These are phyloP conservation scores for Trametes coccinea DNA, from an alignment of 768 basidiomycete genomes.

Conservation along the genomic window DNA sequence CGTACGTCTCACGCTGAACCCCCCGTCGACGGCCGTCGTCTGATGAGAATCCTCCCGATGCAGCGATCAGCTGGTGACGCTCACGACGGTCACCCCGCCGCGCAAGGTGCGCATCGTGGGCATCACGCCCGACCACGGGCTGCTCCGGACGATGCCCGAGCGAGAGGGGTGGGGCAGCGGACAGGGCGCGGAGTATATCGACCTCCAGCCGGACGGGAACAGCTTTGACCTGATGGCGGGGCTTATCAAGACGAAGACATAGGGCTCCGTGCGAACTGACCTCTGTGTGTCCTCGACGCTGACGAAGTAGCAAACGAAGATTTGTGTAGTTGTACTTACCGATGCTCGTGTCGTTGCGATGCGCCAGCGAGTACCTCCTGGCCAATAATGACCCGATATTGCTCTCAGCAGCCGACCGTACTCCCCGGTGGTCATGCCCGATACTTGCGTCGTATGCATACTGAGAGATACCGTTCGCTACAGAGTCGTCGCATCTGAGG, in stretches of 20 bases:
- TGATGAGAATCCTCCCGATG: not conserved
- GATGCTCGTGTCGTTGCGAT: too few species aligned
- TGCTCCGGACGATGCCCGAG: slow-evolving; percentile 79
- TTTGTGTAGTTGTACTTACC: too few species aligned
- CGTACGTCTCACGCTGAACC: slow-evolving; percentile 53
- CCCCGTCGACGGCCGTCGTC: not conserved
- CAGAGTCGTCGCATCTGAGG: too few species aligned
- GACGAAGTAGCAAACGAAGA: too few species aligned
- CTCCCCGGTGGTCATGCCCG: too few species aligned
- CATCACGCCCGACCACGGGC: slow-evolving; percentile 85
- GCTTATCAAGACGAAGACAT: slow-evolving; percentile 62
- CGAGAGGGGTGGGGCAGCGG: slow-evolving; percentile 33
- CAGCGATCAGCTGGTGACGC: slow-evolving; percentile 81
- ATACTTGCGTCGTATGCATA: too few species aligned
- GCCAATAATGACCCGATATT: too few species aligned
- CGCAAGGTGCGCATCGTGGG: slow-evolving; percentile 74
- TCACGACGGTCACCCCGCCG: slow-evolving; percentile 75
- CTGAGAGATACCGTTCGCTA: too few species aligned
- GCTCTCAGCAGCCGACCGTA: too few species aligned
- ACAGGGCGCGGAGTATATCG: slow-evolving; percentile 58
- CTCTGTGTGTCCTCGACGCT: too few species aligned
- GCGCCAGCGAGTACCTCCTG: too few species aligned
- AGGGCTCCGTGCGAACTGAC: too few species aligned
- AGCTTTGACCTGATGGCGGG: slow-evolving; percentile 95
- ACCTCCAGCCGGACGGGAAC: slow-evolving; percentile 96